Conservation (phyloP, 1,284 basidiomycete species). For the Irpex lacteus region DNA sequence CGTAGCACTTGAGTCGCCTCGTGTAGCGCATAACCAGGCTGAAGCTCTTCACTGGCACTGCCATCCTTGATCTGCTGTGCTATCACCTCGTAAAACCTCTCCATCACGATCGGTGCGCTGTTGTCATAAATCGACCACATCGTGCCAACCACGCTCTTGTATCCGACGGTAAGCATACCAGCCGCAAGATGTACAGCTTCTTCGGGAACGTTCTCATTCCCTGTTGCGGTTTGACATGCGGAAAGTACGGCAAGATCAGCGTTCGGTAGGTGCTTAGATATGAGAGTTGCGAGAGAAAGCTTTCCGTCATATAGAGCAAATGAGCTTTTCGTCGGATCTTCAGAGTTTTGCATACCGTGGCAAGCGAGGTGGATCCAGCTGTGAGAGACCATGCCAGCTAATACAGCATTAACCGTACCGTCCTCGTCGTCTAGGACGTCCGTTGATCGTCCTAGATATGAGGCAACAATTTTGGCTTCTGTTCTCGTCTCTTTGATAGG, state of each 20-base stretch:
- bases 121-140: neutral
- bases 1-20: neutral
- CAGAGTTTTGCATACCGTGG: slow-evolving; percentile 16
- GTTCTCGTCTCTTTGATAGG: neutral
- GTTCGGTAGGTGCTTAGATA: neutral
- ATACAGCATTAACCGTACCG: slow-evolving; percentile 5
- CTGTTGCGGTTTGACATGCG: neutral
- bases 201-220: neutral
- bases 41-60: neutral
- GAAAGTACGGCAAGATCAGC: neutral
- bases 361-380: slow-evolving; percentile 21
- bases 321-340: slow-evolving; percentile 12
- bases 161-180: neutral
- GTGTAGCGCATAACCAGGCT: neutral
- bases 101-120: neutral
- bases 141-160: neutral
- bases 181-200: neutral
- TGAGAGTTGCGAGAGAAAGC: slow-evolving; percentile 15
- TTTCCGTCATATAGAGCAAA: slow-evolving; percentile 16
- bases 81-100: neutral
- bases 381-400: slow-evolving; percentile 8
- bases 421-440: neutral
- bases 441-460: neutral
- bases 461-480: neutral
- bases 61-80: neutral